Percentiles rank a stretch among this genome's conserved stretches.
Conservation (phyloP, 2,329 filamentous ascomycete genomes). For the Gliomastix tumulicola region DNA sequence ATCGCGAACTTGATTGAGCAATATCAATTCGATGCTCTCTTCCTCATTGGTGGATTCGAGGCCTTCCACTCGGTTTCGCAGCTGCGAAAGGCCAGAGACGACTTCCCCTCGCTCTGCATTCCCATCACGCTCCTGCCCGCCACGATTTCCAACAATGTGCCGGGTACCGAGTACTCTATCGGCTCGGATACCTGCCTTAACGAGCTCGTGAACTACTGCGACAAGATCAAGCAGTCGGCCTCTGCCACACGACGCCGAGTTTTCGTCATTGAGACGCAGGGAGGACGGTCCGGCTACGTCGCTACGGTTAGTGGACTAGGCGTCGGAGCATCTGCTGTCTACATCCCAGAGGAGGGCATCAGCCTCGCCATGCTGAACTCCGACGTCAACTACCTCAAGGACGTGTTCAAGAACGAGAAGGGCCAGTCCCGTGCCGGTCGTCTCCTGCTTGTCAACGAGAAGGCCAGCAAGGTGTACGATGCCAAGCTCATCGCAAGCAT, state of each 20-base stretch:
- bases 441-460: conserved; percentile 94
- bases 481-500: conserved; percentile 93
- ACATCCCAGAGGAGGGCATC: conserved; percentile 95
- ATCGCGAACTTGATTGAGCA: conserved; percentile 78
- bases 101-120: conserved; percentile 83
- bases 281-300: conserved; percentile 88
- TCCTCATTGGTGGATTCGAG: conserved; percentile 92
- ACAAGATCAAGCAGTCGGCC: conserved; percentile 95
- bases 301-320: conserved; percentile 84
- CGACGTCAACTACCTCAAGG: conserved; percentile 83
- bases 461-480: conserved; percentile 81
- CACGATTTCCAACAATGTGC: conserved; percentile 98
- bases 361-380: conserved; percentile 85
- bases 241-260: conserved; percentile 89
- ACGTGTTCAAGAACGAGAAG: conserved; percentile 77
- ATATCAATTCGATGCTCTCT: conserved; percentile 85
- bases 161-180: conserved; percentile 93
- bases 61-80: conserved; percentile 90
- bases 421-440: conserved; percentile 88
- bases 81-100: conserved; percentile 69
- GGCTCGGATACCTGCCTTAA: conserved; percentile 96
- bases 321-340: conserved; percentile 89
- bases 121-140: conserved; percentile 87
- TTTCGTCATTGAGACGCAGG: conserved; percentile 97
- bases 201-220: conserved; percentile 88